Base-by-base conservation (phyloP, 345 rosid species). In the Cardamine occulta region DNA sequence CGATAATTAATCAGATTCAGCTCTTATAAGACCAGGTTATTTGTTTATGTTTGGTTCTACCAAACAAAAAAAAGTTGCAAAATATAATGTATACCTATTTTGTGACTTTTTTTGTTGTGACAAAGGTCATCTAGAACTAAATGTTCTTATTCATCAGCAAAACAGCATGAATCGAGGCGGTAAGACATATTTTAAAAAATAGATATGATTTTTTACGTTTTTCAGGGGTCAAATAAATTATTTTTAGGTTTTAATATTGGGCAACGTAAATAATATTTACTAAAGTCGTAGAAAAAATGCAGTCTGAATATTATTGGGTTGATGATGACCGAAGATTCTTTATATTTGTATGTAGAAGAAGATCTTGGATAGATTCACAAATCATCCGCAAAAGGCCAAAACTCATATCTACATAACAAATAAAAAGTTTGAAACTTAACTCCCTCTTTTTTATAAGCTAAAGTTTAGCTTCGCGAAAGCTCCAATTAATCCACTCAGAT, bases 41-140 rank as follows among this genome's bases (percentile, higher is more conserved):
- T 62, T 21, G 51, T 54, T 45, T 42, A 63, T 53, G 3, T 63
- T 39, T 51, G 26, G 59, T 40, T 59, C 68, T 75, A 75, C 74
- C 68, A 10, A 68, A 68, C 67, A 24, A 12, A 48, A 35, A n/a
- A 26, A 11, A 34, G 1, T 34, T 48, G 51, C 13, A 37, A 26
- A 48, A 23, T 47, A 34, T 17, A 34, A 32, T 23, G 39, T 34
- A 5, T 23, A 64, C 6, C 47, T 8, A 17, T 26, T 26, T 28
- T 48, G 67, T 57, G 67, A 48, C 66, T 19, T 19, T 19, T 66
- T 57, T 66, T 66, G 78, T 37, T 49, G 61, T 48, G 60, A 66
- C 73, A 66, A 52, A 52, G 48, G 74, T 31, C 68, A 49, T 59
- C 39, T 26, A 32, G 28, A 66, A 10, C 29, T 74, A 23, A 18